These are phyloP conservation scores for Phyllosticta citriasiana DNA, from an alignment of 2,329 filamentous ascomycete species.

Conservation along the genomic window DNA sequence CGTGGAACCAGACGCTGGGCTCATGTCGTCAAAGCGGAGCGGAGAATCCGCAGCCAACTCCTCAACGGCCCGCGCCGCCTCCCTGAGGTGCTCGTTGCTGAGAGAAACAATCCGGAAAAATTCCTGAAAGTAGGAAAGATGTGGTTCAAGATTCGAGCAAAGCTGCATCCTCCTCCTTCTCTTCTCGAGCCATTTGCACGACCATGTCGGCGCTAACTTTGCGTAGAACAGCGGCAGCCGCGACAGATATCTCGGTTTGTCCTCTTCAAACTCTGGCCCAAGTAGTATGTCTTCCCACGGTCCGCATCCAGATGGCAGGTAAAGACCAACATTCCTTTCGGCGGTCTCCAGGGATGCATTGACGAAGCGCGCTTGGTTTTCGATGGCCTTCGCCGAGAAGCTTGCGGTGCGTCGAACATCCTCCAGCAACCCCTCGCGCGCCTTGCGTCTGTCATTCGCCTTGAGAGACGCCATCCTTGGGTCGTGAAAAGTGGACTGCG, in stretches of 20 bases:
- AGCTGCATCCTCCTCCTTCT: background rate
- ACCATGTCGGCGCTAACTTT: background rate
- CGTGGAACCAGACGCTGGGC: too few relatives aligned
- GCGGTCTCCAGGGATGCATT: background rate
- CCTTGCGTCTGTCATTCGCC: background rate
- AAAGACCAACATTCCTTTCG: background rate
- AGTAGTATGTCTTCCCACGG: background rate
- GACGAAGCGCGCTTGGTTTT: background rate
- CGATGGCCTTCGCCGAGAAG: background rate
- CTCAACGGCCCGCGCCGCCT: too few relatives aligned
- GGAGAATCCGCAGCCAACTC: too few relatives aligned
- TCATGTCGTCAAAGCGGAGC: too few relatives aligned
- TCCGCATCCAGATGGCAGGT: background rate
- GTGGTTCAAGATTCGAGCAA: background rate
- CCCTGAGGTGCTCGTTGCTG: background rate
- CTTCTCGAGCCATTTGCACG: background rate
- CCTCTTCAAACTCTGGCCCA: background rate
- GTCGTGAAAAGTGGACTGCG: background rate
- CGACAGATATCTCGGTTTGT: background rate
- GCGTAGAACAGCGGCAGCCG: background rate
- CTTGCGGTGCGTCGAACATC: background rate
- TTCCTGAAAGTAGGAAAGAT: background rate
- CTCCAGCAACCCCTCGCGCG: background rate
- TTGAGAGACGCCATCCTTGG: background rate
- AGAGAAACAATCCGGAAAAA: background rate